These are phyloP conservation scores for Plantago ovata DNA, from an alignment of 257 asterid species.

Conservation along the genomic window DNA sequence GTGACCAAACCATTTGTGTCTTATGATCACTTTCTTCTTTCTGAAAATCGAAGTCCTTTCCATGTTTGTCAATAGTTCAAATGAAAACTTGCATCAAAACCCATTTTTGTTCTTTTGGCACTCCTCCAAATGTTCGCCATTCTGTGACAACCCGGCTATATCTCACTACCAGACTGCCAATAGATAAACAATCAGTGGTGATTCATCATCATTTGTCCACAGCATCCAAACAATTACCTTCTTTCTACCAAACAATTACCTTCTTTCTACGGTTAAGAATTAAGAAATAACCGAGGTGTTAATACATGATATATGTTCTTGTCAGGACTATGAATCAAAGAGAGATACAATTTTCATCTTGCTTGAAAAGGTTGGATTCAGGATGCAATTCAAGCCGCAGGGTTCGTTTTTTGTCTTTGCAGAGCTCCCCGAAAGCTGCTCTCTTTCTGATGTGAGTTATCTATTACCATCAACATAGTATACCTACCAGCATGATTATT, in stretches of 20 bases:
- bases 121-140: no score
- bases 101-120: no score
- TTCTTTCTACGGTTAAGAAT: background rate
- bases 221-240: no score
- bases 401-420: slow-evolving; percentile 76
- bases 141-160: no score
- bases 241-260: no score
- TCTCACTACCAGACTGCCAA: no score
- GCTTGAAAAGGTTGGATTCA: slow-evolving; percentile 68
- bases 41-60: background rate
- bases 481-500: no score
- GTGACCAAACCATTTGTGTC: background rate
- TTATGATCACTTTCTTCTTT: background rate
- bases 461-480: background rate
- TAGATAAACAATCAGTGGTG: no score
- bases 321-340: slow-evolving; percentile 70
- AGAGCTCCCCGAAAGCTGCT: slow-evolving; percentile 69
- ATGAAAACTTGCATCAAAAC: no score
- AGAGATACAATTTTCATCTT: slow-evolving; percentile 56
- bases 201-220: no score
- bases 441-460: slow-evolving; percentile 65
- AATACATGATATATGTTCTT: slow-evolving; percentile 3
- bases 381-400: slow-evolving; percentile 49
- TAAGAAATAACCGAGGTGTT: background rate
- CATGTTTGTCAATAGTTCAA: background rate